Percentiles rank a stretch among this genome's conserved stretches.
These are phyloP conservation scores for Phaeotremella fagi DNA, from an alignment of 768 basidiomycete genomes.

Conservation along the genomic window DNA sequence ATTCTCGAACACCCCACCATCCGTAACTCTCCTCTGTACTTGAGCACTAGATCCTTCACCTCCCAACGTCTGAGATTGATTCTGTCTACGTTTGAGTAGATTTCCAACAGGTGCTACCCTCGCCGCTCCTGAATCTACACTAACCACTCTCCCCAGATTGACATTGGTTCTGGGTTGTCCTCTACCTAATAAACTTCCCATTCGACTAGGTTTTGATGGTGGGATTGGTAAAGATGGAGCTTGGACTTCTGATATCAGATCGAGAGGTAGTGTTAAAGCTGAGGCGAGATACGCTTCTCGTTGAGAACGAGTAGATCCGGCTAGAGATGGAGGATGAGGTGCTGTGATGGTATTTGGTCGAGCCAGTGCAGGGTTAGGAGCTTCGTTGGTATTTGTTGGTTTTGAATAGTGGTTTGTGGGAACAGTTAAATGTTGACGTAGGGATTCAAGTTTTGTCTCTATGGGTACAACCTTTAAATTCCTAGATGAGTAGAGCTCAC, in stretches of 20 bases:
- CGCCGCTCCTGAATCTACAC: background rate
- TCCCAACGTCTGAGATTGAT: no score
- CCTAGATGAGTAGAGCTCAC: no score
- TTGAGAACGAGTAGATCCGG: conserved; percentile 9
- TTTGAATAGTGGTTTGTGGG: background rate
- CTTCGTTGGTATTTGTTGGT: background rate
- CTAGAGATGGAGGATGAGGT: conserved; percentile 4
- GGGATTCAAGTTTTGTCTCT: background rate
- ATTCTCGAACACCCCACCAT: no score
- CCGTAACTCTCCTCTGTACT: no score
- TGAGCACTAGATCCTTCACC: no score
- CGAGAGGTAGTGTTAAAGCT: conserved; percentile 22
- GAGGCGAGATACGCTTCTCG: conserved; percentile 34
- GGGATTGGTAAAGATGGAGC: background rate
- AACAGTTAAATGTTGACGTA: background rate
- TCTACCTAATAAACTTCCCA: conserved; percentile 9
- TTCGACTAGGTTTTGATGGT: conserved; percentile 1
- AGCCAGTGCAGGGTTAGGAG: background rate
- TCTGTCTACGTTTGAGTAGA: no score
- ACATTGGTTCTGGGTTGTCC: no score
- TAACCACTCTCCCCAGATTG: conserved; percentile 1
- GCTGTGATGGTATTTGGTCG: background rate
- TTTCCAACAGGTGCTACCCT: no score
- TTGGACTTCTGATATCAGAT: conserved; percentile 12
- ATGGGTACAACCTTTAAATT: background rate